Evolutionary conservation across 768 basidiomycete species (phyloP).

Genomic region (Rhizopogon vulgaris): DNA sequence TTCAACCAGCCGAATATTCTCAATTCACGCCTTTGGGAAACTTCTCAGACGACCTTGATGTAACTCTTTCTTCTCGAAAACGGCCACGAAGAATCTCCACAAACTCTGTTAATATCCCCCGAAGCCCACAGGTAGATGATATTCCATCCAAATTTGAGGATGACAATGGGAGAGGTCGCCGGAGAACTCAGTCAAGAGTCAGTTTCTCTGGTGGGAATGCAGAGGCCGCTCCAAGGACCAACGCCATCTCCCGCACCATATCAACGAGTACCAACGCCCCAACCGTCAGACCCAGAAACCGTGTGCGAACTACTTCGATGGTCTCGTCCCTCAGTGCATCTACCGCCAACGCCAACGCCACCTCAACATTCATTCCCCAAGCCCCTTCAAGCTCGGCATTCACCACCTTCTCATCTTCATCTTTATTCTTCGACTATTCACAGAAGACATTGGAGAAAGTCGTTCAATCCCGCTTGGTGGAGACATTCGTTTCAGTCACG

Average conservation of each 20-base stretch:
- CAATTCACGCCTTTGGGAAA: constrained; percentile 54
- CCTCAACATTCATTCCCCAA: neutral
- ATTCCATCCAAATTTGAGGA: constrained; percentile 22
- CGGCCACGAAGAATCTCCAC: constrained; percentile 57
- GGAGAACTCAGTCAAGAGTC: constrained; percentile 40
- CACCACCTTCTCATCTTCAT: constrained; percentile 17
- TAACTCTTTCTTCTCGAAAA: constrained; percentile 48
- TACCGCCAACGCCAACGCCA: neutral
- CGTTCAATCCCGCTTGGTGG: constrained; percentile 65
- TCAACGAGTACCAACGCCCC: constrained; percentile 18
- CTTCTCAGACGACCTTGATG: constrained; percentile 66
- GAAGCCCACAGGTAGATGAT: constrained; percentile 42
- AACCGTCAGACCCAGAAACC: constrained; percentile 28
- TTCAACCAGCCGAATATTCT: constrained; percentile 56
- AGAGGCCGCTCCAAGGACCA: constrained; percentile 7
- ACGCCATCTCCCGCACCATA: constrained; percentile 12
- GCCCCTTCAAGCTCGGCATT: neutral
- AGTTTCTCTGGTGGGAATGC: constrained; percentile 27
- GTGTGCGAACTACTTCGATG: constrained; percentile 48
- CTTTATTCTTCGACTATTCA: constrained; percentile 52
- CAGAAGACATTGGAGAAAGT: constrained; percentile 67
- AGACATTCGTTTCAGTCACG: constrained; percentile 65
- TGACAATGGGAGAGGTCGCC: constrained; percentile 34
- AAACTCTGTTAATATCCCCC: constrained; percentile 46
- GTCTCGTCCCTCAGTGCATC: constrained; percentile 37